phyloP scores from a whole-genome alignment of 306 rosid genomes.

The Fagus sylvatica region DNA sequence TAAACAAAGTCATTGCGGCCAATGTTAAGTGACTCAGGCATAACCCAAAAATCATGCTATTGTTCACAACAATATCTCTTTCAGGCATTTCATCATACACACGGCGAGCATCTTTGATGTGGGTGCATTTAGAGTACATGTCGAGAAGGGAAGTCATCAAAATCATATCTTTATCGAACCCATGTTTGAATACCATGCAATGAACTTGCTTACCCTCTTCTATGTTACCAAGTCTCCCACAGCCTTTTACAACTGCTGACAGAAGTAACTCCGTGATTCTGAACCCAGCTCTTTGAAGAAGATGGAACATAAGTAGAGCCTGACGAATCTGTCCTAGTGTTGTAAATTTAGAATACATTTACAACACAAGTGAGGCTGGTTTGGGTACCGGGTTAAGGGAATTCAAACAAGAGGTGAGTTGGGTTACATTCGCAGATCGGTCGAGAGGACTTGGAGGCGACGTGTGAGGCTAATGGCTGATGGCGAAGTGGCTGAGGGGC shows the following conservation, averaged over 20 bases:
- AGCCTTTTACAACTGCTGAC: slow-evolving; percentile 26
- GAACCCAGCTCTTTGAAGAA: slow-evolving; percentile 7
- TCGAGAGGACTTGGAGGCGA: no score
- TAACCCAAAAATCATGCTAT: slow-evolving; percentile 35
- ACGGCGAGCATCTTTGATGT: slow-evolving; percentile 12
- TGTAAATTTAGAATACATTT: not conserved
- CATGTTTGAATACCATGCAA: slow-evolving; percentile 18
- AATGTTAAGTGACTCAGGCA: slow-evolving; percentile 9
- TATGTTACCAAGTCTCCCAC: slow-evolving; percentile 28
- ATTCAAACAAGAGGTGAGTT: no score
- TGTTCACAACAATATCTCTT: slow-evolving; percentile 30
- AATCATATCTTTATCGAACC: slow-evolving; percentile 16
- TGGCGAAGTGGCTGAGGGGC: no score
- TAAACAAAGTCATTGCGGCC: slow-evolving; percentile 28
- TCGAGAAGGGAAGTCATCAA: slow-evolving; percentile 32
- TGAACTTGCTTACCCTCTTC: slow-evolving; percentile 33
- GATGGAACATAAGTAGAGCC: slow-evolving; percentile 24
- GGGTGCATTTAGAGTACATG: slow-evolving; percentile 25
- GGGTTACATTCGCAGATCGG: no score
- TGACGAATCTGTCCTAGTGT: slow-evolving; percentile 21
- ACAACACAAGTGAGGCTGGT: no score
- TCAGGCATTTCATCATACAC: slow-evolving; percentile 36
- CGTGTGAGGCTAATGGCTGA: no score
- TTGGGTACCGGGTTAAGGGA: no score
- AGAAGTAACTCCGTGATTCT: slow-evolving; percentile 30